Percentiles rank a stretch among this genome's conserved stretches.
phyloP scores from a whole-genome alignment of 1,284 basidiomycete species.

The Sporisorium scitamineum region DNA sequence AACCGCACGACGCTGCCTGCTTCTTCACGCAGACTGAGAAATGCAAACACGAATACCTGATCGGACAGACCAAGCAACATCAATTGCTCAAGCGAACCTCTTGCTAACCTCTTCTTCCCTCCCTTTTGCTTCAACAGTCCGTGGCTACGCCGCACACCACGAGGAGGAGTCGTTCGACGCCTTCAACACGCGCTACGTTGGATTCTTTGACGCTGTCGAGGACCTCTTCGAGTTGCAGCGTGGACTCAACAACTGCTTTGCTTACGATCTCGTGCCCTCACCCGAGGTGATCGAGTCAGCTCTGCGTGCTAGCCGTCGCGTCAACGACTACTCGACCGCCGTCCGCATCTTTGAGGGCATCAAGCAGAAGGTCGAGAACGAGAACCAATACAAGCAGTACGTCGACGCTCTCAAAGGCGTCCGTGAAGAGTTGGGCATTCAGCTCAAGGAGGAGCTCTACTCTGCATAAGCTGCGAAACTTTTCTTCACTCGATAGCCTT shows the following conservation, averaged over 20 bases:
- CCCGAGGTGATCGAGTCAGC: conserved; percentile 90
- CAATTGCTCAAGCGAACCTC: no score
- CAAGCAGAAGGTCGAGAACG: conserved; percentile 68
- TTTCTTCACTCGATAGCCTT: no score
- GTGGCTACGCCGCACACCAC: conserved; percentile 62
- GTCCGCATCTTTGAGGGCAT: conserved; percentile 84
- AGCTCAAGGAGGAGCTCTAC: conserved; percentile 67
- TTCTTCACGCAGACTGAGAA: no score
- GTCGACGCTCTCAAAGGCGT: conserved; percentile 64
- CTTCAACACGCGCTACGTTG: conserved; percentile 91
- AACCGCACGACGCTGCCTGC: neutral
- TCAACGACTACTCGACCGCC: conserved; percentile 96
- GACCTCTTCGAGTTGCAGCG: conserved; percentile 89
- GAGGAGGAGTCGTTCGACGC: conserved; percentile 91
- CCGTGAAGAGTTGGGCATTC: conserved; percentile 64
- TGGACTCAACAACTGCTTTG: conserved; percentile 98
- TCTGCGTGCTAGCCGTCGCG: conserved; percentile 86
- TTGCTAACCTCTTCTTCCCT: conserved; percentile 5
- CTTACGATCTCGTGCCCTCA: conserved; percentile 95
- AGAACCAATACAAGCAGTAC: conserved; percentile 68
- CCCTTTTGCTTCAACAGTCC: conserved; percentile 33
- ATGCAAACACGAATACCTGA: neutral
- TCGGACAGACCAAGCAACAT: neutral
- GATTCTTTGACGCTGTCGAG: conserved; percentile 90
- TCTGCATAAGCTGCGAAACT: conserved; percentile 43